Evolutionary conservation across 1,284 basidiomycete species (phyloP).

Genomic region (Ustilago vetiveriae): DNA sequence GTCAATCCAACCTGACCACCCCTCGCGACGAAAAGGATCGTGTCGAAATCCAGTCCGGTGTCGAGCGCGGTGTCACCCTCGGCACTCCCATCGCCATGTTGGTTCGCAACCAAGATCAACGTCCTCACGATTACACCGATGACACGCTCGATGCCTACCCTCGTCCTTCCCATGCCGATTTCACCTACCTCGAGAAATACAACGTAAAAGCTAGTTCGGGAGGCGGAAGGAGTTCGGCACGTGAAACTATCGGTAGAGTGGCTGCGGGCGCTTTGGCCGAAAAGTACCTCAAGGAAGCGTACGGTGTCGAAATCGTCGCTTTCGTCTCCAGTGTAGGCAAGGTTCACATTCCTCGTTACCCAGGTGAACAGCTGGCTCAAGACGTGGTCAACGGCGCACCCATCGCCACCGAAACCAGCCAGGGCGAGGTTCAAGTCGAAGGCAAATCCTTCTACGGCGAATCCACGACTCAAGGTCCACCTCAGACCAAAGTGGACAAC

Average conservation of each 20-base stretch:
- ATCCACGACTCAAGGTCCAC: conserved; percentile 67
- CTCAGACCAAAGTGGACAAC: conserved; percentile 60
- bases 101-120: conserved; percentile 97
- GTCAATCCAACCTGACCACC: conserved; percentile 95
- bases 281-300: conserved; percentile 87
- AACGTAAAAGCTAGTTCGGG: conserved; percentile 96
- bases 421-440: conserved; percentile 16
- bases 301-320: conserved; percentile 93
- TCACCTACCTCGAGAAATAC: conserved; percentile 98
- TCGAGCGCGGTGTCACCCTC: conserved; percentile 91
- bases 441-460: conserved; percentile 49
- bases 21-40: conserved; percentile 92
- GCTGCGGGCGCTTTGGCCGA: conserved; percentile 98
- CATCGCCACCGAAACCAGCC: conserved; percentile 4
- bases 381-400: conserved; percentile 20
- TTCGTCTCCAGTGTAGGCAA: conserved; percentile 97
- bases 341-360: conserved; percentile 75
- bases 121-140: conserved; percentile 95
- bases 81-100: conserved; percentile 96
- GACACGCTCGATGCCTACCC: conserved; percentile 91
- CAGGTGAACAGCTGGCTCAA: conserved; percentile 53
- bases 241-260: conserved; percentile 97
- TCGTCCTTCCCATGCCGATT: conserved; percentile 96
- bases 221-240: conserved; percentile 90
- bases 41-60: conserved; percentile 91